Base-by-base conservation (phyloP, 805 yeast genomes). In the Metschnikowia colocasiae region DNA sequence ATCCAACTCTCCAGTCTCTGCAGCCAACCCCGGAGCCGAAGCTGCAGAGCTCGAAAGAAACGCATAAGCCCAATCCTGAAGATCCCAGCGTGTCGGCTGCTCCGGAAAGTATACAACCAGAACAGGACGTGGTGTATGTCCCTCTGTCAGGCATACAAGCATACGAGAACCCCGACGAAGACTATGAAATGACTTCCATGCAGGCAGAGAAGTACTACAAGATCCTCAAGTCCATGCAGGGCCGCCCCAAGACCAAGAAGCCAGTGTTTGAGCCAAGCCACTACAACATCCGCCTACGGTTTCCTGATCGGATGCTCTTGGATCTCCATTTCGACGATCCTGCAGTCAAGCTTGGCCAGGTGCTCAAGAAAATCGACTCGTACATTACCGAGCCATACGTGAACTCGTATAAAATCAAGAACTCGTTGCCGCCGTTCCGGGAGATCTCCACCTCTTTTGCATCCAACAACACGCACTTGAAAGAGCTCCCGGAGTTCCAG, bases 141-240 rank as follows among this genome's bases (percentile, higher is more conserved):
- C 56, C 59, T 7, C 45, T 38, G 37, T 32, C 30, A 6, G 32
- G 43, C 20, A 38, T 44, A 10, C 32, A 43, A 3, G 23, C 48
- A 1, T 72, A 70, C 46, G 73, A 71, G 19, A 72, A 71, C 48
- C 75, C 75, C 3, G 75, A 70, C 15, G 67, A 63, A 31, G 76
- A 72, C 51, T 72, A 72, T 54, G 64, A 68, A 19, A 56, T 72
- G 63, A 68, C 74, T 1, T 55, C 66, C 4, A 45, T 59, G 15
- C 75, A 72, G 50, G 74, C 71, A 2, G 65, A 66, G 47, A 57
- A 58, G 16, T 72, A 72, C 53, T 71, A 66, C 41, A 62, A 65
- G 41, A 49, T 65, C 16, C 62, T 72, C 37, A 60, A 61, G 42
- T 57, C 62, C n/a, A 61, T 67, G 37, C 59, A 56, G 35, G 39